Evolutionary conservation across 768 basidiomycete species (phyloP).

Genomic region (Boletus rex-veris): DNA sequence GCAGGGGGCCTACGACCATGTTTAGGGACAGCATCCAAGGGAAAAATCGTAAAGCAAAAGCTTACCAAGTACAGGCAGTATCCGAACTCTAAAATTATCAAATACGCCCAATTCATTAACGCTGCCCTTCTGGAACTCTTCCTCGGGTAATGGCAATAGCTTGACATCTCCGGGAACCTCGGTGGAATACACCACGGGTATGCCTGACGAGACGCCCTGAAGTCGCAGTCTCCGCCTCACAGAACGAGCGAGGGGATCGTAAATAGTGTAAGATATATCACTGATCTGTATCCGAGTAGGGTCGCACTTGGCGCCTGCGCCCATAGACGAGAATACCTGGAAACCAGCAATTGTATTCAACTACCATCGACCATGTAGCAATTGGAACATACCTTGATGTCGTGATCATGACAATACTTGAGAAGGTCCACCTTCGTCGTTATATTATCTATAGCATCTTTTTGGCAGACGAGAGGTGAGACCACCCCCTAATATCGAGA

Average conservation of each 20-base stretch:
- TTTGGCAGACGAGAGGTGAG: conserved; percentile 10
- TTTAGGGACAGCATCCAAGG: not conserved
- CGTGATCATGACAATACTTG: conserved; percentile 76
- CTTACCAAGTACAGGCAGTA: conserved; percentile 85
- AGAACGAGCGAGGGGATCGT: conserved; percentile 91
- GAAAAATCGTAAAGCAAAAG: not conserved
- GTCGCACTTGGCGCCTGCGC: conserved; percentile 91
- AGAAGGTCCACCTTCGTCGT: conserved; percentile 94
- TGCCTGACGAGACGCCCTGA: conserved; percentile 58
- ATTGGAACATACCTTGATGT: conserved; percentile 60
- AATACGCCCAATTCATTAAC: conserved; percentile 88
- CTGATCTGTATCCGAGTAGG: conserved; percentile 94
- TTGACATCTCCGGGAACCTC: conserved; percentile 89
- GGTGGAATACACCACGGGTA: conserved; percentile 93
- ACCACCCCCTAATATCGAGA: not conserved
- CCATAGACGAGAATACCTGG: conserved; percentile 95
- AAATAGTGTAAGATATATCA: conserved; percentile 88
- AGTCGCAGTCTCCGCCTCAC: conserved; percentile 75
- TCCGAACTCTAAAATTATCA: conserved; percentile 91
- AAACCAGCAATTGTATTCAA: not conserved
- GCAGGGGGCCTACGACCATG: conserved; percentile 49
- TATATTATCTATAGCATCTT: conserved; percentile 97
- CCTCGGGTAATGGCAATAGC: conserved; percentile 84
- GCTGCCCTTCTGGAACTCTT: conserved; percentile 86
- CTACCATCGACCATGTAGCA: not conserved